phyloP scores from a whole-genome alignment of 2,329 filamentous ascomycete species.

The Lecanicillium sp. region DNA sequence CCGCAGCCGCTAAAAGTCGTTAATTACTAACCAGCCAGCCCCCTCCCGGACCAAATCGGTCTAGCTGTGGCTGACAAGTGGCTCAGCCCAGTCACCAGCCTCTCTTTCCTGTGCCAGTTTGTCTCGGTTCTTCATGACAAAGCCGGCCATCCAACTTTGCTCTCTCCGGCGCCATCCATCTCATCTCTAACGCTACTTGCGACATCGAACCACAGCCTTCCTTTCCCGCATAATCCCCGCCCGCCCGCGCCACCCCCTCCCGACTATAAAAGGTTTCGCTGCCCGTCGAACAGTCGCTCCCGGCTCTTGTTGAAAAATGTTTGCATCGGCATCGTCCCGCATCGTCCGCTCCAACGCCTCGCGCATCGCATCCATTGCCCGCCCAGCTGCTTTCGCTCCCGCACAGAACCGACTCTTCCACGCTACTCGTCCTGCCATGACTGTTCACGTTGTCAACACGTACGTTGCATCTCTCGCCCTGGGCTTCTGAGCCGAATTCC shows the following conservation, averaged over 20 bases:
- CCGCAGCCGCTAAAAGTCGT: no score
- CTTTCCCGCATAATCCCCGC: neutral
- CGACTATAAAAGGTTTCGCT: constrained; percentile 7
- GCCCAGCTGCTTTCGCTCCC: neutral
- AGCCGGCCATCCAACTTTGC: no score
- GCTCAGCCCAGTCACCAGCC: neutral
- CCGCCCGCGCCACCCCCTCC: neutral
- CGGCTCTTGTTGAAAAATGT: neutral
- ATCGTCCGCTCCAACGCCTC: constrained; percentile 6
- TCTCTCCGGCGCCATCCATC: neutral
- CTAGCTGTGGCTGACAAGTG: neutral
- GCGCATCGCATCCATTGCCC: constrained; percentile 11
- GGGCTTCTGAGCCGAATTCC: no score
- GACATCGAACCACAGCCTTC: neutral
- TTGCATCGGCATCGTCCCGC: neutral
- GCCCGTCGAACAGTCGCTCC: neutral
- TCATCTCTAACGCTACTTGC: neutral
- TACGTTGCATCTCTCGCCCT: constrained; percentile 3
- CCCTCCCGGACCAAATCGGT: neutral
- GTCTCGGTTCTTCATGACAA: constrained; percentile 9
- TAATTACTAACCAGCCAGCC: neutral
- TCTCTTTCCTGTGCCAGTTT: no score
- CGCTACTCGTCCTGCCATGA: constrained; percentile 13
- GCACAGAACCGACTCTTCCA: constrained; percentile 10
- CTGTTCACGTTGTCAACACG: constrained; percentile 14